Evolutionary conservation across 1,284 basidiomycete species (phyloP).

Genomic region (Porogramme epimiltina): DNA sequence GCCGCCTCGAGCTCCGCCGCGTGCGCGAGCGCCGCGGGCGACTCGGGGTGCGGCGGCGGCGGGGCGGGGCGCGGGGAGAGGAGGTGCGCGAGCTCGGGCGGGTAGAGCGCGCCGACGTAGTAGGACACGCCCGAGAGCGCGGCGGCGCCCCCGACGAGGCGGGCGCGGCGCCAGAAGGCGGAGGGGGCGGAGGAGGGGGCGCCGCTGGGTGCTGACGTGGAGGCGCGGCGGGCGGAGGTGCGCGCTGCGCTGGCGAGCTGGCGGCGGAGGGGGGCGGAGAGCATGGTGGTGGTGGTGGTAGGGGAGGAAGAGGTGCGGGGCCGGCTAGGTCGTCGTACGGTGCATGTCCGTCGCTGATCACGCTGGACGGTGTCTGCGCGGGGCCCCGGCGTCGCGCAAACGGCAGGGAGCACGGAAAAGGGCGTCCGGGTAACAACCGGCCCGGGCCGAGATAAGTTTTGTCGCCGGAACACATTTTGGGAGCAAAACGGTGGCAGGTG

Average conservation of each 20-base stretch:
- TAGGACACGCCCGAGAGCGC: slow-evolving; percentile 39
- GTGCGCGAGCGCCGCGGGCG: slow-evolving; percentile 63
- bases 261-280: slow-evolving; percentile 15
- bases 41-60: slow-evolving; percentile 62
- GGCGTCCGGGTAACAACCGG: too few relatives aligned
- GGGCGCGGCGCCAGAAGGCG: slow-evolving; percentile 16
- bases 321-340: too few relatives aligned
- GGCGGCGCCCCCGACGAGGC: slow-evolving; percentile 17
- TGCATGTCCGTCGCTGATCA: too few relatives aligned
- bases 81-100: slow-evolving; percentile 60
- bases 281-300: slow-evolving; percentile 17
- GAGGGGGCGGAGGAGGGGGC: slow-evolving; percentile 11
- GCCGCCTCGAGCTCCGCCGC: slow-evolving; percentile 65
- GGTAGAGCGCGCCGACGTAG: slow-evolving; percentile 62
- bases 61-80: slow-evolving; percentile 76
- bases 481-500: too few relatives aligned
- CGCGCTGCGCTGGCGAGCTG: slow-evolving; percentile 14
- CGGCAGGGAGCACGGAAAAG: too few relatives aligned
- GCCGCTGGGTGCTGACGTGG: slow-evolving; percentile 20
- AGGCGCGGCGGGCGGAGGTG: slow-evolving; percentile 13
- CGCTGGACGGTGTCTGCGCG: too few relatives aligned
- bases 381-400: too few relatives aligned
- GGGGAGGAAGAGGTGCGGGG: too few relatives aligned
- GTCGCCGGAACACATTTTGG: too few relatives aligned
- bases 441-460: too few relatives aligned